Evolutionary conservation across 306 rosid genomes (phyloP), one percentile per base, ranked within the genome.

Genomic region (Arachis hypogaea): DNA sequence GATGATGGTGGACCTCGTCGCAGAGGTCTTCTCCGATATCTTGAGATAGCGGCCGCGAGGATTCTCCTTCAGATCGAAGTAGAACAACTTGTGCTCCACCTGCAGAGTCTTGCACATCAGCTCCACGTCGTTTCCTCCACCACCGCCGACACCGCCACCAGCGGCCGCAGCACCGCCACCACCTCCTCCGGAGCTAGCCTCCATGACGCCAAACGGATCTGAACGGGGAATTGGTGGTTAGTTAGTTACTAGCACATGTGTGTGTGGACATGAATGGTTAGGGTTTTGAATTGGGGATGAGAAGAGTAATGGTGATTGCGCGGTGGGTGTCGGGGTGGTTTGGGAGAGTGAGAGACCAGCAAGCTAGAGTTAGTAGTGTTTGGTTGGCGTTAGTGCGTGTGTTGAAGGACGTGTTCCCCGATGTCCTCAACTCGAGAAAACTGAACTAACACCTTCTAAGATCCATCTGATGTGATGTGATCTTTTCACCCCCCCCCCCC

Each of bases 41-140:
- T 95, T 95, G 38, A 95, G 92, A 73, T 95, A 95, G 2, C 98
- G 96, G 18, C 99, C 99, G 7, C 99, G 93, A 68, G 98, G 99
- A 60, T 95, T 95, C 86, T 95, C 99, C 85, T 95, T 95, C 66
- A 95, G 98, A 88, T 95, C 99, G 85, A 95, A 95, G 97, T 95
- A 95, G 71, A 95, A 95, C 3, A 95, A 88, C 82, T 95, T 95
- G 84, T 95, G 99, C 77, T 95, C 99, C 65, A 95, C 99, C 85
- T 95, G 99, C 63, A 95, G 88, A 8, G 99, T 95, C 57, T 95
- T 95, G 72, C 98, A 95, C 29, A 95, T 90, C 64, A 95, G 80
- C 85, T 95, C 99, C 62, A 92, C 98, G 66, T 95, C 97, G 73
- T 84, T 88, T 36, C 85, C 90, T 2, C 83, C 73, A 0, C 85